These are phyloP conservation scores for Rhizophora mangle DNA, from an alignment of 345 rosid species.

Conservation along the genomic window DNA sequence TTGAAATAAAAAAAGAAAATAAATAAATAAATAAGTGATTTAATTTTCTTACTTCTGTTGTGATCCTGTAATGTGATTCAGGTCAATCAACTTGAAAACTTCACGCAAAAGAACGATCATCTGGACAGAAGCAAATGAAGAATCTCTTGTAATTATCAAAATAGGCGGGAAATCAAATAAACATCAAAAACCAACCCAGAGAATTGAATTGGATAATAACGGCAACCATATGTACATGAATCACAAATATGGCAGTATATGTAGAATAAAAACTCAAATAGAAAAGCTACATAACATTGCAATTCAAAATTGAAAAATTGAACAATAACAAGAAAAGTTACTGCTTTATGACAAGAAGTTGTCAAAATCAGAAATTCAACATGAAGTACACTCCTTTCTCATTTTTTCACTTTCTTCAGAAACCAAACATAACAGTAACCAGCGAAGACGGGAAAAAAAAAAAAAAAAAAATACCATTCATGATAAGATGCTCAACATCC, in stretches of 20 bases:
- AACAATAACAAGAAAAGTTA: neutral
- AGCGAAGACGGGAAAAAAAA: neutral
- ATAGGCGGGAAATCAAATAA: neutral
- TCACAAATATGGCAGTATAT: neutral
- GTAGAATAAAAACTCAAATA: neutral
- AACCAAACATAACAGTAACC: neutral
- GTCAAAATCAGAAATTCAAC: neutral
- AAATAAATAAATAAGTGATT: neutral
- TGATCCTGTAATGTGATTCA: slow-evolving; percentile 87
- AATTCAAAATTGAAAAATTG: no score
- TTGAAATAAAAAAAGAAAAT: no score
- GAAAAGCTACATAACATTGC: neutral
- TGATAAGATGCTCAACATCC: slow-evolving; percentile 79
- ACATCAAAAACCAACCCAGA: neutral
- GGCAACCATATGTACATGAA: neutral
- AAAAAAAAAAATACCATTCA: slow-evolving; percentile 38
- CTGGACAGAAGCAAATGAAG: slow-evolving; percentile 27
- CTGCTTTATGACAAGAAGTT: neutral
- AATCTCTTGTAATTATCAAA: neutral
- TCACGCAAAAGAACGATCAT: slow-evolving; percentile 65
- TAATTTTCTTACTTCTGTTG: slow-evolving; percentile 56
- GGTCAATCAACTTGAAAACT: slow-evolving; percentile 84
- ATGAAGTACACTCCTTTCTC: neutral
- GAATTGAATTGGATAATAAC: neutral
- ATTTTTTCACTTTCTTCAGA: neutral